Base-by-base conservation (phyloP, 208 protist species). In the Trichomonas vaginalis region DNA sequence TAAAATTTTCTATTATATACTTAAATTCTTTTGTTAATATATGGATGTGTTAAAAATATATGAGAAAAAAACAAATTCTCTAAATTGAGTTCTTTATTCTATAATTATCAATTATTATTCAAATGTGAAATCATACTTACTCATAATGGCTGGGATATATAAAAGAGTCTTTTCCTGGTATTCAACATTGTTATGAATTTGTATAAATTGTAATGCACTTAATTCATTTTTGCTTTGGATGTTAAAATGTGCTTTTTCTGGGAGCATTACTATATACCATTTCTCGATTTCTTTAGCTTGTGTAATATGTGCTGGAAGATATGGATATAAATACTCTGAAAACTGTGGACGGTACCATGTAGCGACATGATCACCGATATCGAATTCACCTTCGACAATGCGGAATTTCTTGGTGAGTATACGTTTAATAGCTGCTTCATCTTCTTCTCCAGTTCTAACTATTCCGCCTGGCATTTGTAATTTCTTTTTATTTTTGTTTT, bases 311-410 rank as follows among this genome's bases (percentile, higher is more conserved):
- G 40, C 49, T 37, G 92, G 92, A 39, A 47, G 27, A 79, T 95
- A 95, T 23, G 92, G 92, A 47, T 79, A 95, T 35, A 95, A 51
- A 37, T 80, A 35, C 35, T 95, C 92, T 51, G 47, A 47, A 42
- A 45, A 95, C 61, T 95, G 49, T 35, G 92, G 49, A 8, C 92
- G 47, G 45, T 79, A 95, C 92, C 92, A 95, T n/a, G 23, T 82
- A 47, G 49, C 37, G 4, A 95, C 9, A 1, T 79, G 40, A 9
- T 95, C 92, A 48, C 39, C 40, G n/a, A 88, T 88, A 79, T 95
- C 92, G 9, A 37, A 95, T 46, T 49, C 27, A 9, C 51, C 51
- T 27, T 27, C 12, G 21, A 95, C 35, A 15, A 79, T 21, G 35
- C 3, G 1, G 8, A 95, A n/a, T 27, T 95, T 61, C 49, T 95